Base-by-base conservation (phyloP, 2,329 filamentous ascomycete genomes). In the Aspergillus luchuensis region DNA sequence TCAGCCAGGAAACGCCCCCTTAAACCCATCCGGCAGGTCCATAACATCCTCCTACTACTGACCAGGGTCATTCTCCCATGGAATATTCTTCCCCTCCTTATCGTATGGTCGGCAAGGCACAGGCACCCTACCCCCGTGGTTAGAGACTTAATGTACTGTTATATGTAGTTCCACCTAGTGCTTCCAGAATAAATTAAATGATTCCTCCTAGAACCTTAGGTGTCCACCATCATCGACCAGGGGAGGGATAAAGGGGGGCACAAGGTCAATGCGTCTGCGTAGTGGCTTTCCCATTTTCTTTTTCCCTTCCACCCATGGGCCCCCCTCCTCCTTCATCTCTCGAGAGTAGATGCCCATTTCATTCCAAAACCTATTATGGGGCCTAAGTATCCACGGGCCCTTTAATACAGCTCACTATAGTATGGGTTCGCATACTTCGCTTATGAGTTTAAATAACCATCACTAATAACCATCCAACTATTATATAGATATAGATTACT, bases 21-120 rank as follows among this genome's bases (percentile, higher is more conserved):
- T 17, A 50, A 28, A 28, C 47, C 25, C 47, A 33, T 19, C 25
- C 23, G 47, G 15, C 47, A 33, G 47, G 47, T 50, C 47, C 15
- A 50, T 50, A 50, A 30, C 47, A 21, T 28, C 15, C n/a, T 30
- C 47, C 25, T 33, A 13, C 25, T 28, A 50, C 19, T 45, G 47
- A 50, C 47, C 28, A n/a, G 47, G 47, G 47, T 50, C 47, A 33
- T 50, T 8, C 10, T 17, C 23, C 25, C 25, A 50, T 50, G 47
- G 47, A 50, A 50, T 4, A 33, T 50, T 50, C 15, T 50, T 50
- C 47, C 47, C 47, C 25, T 33, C 47, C 47, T 50, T 50, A 50
- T 50, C 47, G 47, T 50, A 50, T 50, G 47, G 47, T 33, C 25
- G 47, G 25, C 15, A 36, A 36, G 5, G 47, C 47, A 13, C 47